These are phyloP conservation scores for Hyphodiscus sp. DNA, from an alignment of 2,329 filamentous ascomycete species.

Conservation along the genomic window DNA sequence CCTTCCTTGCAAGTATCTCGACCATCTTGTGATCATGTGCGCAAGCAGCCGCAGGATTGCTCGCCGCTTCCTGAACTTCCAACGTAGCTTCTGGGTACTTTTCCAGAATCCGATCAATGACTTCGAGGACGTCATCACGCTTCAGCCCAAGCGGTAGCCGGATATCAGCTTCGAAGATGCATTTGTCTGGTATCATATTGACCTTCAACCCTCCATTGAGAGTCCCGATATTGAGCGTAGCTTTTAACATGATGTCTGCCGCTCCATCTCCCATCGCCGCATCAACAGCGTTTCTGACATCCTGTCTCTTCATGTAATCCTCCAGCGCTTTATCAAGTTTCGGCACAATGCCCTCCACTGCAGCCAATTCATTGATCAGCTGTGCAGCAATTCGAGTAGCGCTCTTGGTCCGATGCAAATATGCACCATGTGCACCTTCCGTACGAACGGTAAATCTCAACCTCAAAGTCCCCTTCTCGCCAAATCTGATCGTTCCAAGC, in stretches of 20 bases:
- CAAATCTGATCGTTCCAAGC: conserved; percentile 34
- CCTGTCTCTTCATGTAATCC: conserved; percentile 26
- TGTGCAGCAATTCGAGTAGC: conserved; percentile 30
- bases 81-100: conserved; percentile 28
- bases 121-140: conserved; percentile 24
- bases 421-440: conserved; percentile 34
- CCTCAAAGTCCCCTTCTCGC: conserved; percentile 37
- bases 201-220: conserved; percentile 37
- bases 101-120: conserved; percentile 25
- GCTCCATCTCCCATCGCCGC: conserved; percentile 33
- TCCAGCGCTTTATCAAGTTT: conserved; percentile 25
- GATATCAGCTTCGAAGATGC: conserved; percentile 35
- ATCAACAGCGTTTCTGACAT: conserved; percentile 30
- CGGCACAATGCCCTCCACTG: conserved; percentile 26
- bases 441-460: conserved; percentile 31
- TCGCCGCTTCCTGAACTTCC: conserved; percentile 30
- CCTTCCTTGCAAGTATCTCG: conserved; percentile 23
- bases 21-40: conserved; percentile 31
- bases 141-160: conserved; percentile 34
- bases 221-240: conserved; percentile 36
- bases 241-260: conserved; percentile 27
- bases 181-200: conserved; percentile 36
- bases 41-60: conserved; percentile 30
- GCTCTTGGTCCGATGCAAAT: conserved; percentile 29
- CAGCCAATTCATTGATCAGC: conserved; percentile 28